Evolutionary conservation across 1,284 basidiomycete genomes (phyloP), one percentile per base, ranked within the genome.

Genomic region (Pseudozyma sp.): DNA sequence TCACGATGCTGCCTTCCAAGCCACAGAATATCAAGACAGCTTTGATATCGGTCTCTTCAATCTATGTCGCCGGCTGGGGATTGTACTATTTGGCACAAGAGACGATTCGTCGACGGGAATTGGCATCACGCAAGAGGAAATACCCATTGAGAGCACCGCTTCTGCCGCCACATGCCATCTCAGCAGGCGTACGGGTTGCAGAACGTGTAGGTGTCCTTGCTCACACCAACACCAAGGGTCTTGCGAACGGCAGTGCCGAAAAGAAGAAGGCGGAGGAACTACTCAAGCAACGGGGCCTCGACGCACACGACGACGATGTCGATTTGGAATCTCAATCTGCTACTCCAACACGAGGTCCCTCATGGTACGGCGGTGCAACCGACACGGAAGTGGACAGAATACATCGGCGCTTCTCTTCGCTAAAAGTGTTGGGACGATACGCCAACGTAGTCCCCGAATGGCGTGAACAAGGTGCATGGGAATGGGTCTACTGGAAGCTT

Each of bases 381-480:
- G 68, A 61, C 18, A 38, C 79, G 40, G 87, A 87, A 69, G 83
- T 85, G 56, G 78, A 77, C 12, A 82, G 85, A 1, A 79, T 87
- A 58, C 85, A 81, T 70, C 71, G 78, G n/a, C 77, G 86, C 71
- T 87, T 67, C 57, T 82, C 72, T 2, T 60, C 70, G 1, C 57
- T 84, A 34, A 63, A 66, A 16, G 68, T 84, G 14, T 61, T 75
- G 1, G 80, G 82, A 3, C 55, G 84, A 18, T 85, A 77, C 13
- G 68, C 86, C 76, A 87, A 88, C 70, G 86, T 87, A 2, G 86
- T 87, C 52, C 83, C 84, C 11, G 87, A 88, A 66, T 88, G 87
- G 87, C 80, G 87, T 61, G 87, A 88, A 68, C 87, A 87, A 72
- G 87, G 87, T n/a, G 84, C 85, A 21, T 85, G 78, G 77, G 77